Conservation (phyloP, 176 grass and related monocot species). For the Musa schizocarpa region DNA sequence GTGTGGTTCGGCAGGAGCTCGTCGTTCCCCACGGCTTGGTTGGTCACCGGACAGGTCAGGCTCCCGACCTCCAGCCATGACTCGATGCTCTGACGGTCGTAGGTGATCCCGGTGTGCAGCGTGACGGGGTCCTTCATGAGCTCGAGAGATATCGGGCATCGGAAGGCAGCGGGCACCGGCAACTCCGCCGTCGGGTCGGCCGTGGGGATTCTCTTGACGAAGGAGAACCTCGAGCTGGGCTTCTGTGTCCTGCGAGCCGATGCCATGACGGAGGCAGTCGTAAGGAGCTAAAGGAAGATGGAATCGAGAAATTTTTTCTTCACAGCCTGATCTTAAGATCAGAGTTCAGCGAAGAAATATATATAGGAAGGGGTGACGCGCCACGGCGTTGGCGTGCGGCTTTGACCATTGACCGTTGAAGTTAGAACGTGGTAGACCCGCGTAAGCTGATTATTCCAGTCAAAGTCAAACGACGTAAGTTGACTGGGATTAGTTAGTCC, state of each 20-base stretch:
- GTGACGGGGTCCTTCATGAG: slow-evolving; percentile 78
- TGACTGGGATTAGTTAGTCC: too few relatives aligned
- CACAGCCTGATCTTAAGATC: too few relatives aligned
- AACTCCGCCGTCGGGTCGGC: slow-evolving; percentile 1
- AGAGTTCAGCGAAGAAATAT: background rate
- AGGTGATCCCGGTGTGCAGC: slow-evolving; percentile 71
- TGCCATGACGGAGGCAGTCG: background rate
- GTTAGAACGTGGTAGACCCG: background rate
- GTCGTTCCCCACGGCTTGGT: slow-evolving; percentile 16
- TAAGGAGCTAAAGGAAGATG: too few relatives aligned
- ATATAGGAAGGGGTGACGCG: background rate
- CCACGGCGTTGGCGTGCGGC: background rate
- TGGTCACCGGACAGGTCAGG: slow-evolving; percentile 56
- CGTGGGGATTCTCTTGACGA: background rate
- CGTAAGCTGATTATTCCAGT: background rate
- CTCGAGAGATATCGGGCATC: slow-evolving; percentile 86
- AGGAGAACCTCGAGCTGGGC: background rate
- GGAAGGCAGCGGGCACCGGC: slow-evolving; percentile 42
- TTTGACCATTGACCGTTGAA: slow-evolving; percentile 11
- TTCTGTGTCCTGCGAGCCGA: background rate
- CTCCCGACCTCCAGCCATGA: slow-evolving; percentile 51
- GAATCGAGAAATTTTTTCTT: too few relatives aligned
- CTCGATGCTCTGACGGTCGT: slow-evolving; percentile 66
- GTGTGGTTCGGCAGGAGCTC: slow-evolving; percentile 77
- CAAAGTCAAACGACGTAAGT: too few relatives aligned